Evolutionary conservation across 805 yeast species (phyloP), one percentile per base, ranked within the genome.

Genomic region (Ogataea ganodermae): DNA sequence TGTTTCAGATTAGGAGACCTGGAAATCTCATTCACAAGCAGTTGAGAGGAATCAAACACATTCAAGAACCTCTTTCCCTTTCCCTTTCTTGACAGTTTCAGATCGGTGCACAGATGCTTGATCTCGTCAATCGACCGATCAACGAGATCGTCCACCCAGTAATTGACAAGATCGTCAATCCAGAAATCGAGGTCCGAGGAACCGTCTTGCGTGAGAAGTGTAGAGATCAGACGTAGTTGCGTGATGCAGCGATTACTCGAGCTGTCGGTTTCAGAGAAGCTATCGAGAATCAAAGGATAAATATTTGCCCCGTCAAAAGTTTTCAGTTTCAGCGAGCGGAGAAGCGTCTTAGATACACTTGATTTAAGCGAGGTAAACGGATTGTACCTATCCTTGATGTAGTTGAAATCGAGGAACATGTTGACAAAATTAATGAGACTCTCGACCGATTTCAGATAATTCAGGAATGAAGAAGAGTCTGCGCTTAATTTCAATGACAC

Each of bases 171-270:
- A 45, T 65, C 68, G 32, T 63, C 68, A 8, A 61, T 57, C 70
- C 70, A 66, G 42, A 64, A 65, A 44, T 65, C 69, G 12, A 66
- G 45, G 39, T 66, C 70, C 33, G 65, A 62, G 3, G 57, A 48
- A 1, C 61, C 64, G 49, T 63, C 67, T 13, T 58, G 48, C 1
- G 67, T 57, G 66, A 66, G 26, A n/a, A 57, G 33, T 2, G 32
- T 49, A 3, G 65, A 60, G 9, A 66, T 49, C 2, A 42, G 17
- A 13, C 49, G 52, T 16, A 66, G 32, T 43, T 51, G 33, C n/a
- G 42, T 38, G 23, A 38, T 27, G 8, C 31, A 26, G 5, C 42
- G 31, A 26, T 16, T 38, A 12, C 21, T 24, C 20, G 30, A 5
- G 26, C 24, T 16, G 20, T 42, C 33, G 13, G 16, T 35, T 8